Percentiles rank a stretch among this genome's conserved stretches.
phyloP scores from a whole-genome alignment of 192 early-diverging fungal genomes.

The Blastocladiella britannica region DNA sequence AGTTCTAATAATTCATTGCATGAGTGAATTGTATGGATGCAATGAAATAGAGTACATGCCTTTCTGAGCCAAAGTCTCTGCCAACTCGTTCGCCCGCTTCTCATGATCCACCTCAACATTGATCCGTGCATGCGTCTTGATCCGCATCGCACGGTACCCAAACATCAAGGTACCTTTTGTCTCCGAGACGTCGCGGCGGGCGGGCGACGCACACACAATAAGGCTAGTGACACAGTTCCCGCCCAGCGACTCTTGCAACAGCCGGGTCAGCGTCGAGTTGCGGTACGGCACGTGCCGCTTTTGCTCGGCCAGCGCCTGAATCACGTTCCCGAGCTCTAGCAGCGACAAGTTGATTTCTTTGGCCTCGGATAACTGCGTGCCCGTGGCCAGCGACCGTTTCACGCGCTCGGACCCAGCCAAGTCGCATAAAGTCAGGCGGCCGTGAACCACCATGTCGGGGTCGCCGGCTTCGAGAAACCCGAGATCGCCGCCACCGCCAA shows the following conservation, averaged over 20 bases:
- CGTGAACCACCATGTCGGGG: conserved; percentile 7
- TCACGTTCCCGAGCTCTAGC: conserved; percentile 57
- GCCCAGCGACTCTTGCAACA: conserved; percentile 45
- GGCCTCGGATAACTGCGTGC: conserved; percentile 50
- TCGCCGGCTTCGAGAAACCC: conserved; percentile 1
- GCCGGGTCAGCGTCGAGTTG: conserved; percentile 44
- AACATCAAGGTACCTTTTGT: conserved; percentile 42
- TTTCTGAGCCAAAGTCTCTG: neutral
- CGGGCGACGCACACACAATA: conserved; percentile 31
- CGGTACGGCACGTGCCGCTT: conserved; percentile 29
- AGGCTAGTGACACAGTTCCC: conserved; percentile 48
- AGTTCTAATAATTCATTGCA: too few species aligned
- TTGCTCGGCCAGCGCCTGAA: conserved; percentile 51
- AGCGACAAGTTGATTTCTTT: conserved; percentile 66
- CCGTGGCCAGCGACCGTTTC: conserved; percentile 37
- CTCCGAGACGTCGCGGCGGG: conserved; percentile 27
- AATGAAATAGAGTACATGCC: neutral
- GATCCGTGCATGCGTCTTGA: conserved; percentile 15
- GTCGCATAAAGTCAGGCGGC: conserved; percentile 55
- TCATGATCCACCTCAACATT: conserved; percentile 5
- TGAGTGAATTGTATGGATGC: too few species aligned
- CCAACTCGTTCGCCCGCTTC: neutral
- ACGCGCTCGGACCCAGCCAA: conserved; percentile 56
- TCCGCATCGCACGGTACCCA: conserved; percentile 48
- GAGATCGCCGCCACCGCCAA: conserved; percentile 3